These are phyloP conservation scores for Isatis lusitanica DNA, from an alignment of 441 rosid species.

Conservation along the genomic window DNA sequence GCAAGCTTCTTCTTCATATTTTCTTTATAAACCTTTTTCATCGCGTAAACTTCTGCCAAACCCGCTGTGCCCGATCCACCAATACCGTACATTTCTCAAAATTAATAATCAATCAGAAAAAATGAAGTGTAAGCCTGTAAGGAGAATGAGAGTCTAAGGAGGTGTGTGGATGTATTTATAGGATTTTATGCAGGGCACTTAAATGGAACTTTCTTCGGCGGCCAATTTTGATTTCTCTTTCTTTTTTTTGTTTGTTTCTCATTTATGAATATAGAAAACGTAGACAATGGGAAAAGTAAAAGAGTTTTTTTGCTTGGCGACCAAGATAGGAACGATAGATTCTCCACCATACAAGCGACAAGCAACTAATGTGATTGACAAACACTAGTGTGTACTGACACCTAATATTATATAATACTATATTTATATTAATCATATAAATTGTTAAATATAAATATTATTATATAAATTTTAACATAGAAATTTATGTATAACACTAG, in stretches of 20 bases:
- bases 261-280: not conserved
- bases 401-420: not conserved
- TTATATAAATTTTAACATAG: too few relatives aligned
- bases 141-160: not conserved
- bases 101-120: too few relatives aligned
- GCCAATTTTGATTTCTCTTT: constrained; percentile 20
- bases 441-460: too few relatives aligned
- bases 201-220: not conserved
- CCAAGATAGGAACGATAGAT: constrained; percentile 7
- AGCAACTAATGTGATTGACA: not conserved
- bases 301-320: constrained; percentile 12
- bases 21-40: constrained; percentile 28
- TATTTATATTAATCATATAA: too few relatives aligned
- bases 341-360: constrained; percentile 10
- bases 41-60: constrained; percentile 31
- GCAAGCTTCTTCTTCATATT: constrained; percentile 33
- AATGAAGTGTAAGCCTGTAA: too few relatives aligned
- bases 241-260: not conserved
- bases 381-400: not conserved
- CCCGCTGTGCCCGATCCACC: constrained; percentile 28
- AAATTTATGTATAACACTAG: too few relatives aligned
- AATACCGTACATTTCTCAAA: constrained; percentile 23
- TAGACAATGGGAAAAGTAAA: constrained; percentile 11
- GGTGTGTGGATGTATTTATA: constrained; percentile 9
- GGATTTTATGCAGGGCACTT: not conserved